Base-by-base conservation (phyloP, 306 rosid species). In the Quercus cerris region DNA sequence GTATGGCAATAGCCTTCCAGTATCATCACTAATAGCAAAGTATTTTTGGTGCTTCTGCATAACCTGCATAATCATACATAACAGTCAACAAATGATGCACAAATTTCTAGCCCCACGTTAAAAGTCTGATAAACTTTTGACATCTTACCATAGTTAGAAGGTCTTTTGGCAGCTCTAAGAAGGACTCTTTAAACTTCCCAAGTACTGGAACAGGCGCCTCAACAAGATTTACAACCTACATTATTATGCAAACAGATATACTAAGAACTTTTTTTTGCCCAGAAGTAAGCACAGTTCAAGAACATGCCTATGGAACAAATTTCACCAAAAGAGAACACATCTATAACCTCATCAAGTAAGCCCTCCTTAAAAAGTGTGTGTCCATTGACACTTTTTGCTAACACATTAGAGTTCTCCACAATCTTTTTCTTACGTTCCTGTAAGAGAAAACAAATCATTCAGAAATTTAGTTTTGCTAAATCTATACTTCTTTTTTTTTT, bases 21-120 rank as follows among this genome's bases (percentile, higher is more conserved):
- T 71, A 22, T 84, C 76, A 81, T 91, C 91, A 58, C 85, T 86
- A 62, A 94, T 79, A 61, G 99, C 92, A 84, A 94, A 88, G 87
- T 94, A 94, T 57, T 91, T 94, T 77, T 94, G 99, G 83, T 94
- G 99, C 88, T 92, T 94, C 87, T 94, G 97, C 99, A 92, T 94
- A 86, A 94, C 99, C 99, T 94, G 91, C 79, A 81, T 70, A 19
- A 84, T 72, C 27, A 27, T 67, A 75, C 54, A 75, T 52, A 46
- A 74, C 23, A 30, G 77, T 78, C 33, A 77, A 70, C 55, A 38
- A 46, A 76, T 61, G 64, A 62, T 71, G 78, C 66, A 76, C 74
- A 33, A 46, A 49, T 73, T 64, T 44, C 35, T 70, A 70, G 73
- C 72, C 17, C 77, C 27, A 35, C 18, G 4, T 49, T 67, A 67